Base-by-base conservation (phyloP, 441 rosid species). In the Raphanus hybrid region DNA sequence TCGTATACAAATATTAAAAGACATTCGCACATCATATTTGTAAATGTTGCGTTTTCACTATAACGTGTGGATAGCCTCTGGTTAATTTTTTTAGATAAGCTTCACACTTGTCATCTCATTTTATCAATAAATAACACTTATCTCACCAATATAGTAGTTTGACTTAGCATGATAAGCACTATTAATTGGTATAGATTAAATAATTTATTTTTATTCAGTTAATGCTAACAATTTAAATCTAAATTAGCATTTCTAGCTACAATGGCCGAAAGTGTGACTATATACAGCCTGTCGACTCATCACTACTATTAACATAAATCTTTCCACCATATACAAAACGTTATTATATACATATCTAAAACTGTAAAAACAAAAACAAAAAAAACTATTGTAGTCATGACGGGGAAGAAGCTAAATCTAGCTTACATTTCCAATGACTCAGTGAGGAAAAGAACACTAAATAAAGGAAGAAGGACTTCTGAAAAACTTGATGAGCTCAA, bases 401-500 rank as follows among this genome's bases (percentile, higher is more conserved):
- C 85, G 5, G 84, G 85, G 57, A 85, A 76, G 83, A 89, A 84
- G 75, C 76, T 86, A 76, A 83, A 82, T 45, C 82, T 87, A 5
- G 73, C 81, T 0, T 87, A 69, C 76, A 87, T 91, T 6, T 3
- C 43, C 11, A 74, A 85, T 37, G 85, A 83, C 9, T 32, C 84
- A 1, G 69, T 71, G 5, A 85, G 90, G 37, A 90, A 81, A 64
- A 77, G 76, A 12, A 73, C 89, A 1, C 84, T 74, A 71, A 85
- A 82, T 70, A 74, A 35, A 83, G 87, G 66, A 85, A 80, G 81
- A 58, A 52, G 87, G 84, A 0, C 7, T 88, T 15, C 15, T 84
- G 75, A 88, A 87, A 87, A 86, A 76, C 85, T 85, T 74, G 67
- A 73, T 2, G 87, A 88, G 66, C 18, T 88, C 9, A 82, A 73